Percentiles rank a stretch among this genome's conserved stretches.
Conservation (phyloP, 2,329 filamentous ascomycete species). For the Salinomyces thailandicus region DNA sequence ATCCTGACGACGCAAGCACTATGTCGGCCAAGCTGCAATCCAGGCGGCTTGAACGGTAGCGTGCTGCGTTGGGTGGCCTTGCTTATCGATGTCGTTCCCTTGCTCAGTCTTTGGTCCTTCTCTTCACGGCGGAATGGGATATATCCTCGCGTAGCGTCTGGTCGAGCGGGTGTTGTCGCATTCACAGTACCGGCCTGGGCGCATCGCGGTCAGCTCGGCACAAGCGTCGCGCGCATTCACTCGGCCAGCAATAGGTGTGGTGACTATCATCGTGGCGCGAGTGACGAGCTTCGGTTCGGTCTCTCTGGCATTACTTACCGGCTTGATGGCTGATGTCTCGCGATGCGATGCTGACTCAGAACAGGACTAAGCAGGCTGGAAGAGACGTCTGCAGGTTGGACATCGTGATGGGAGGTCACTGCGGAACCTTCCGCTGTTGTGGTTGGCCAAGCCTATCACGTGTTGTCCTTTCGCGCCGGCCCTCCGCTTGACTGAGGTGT, state of each 20-base stretch:
- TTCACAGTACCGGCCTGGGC: background rate
- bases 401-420: background rate
- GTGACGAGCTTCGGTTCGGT: too few species aligned
- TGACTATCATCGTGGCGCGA: background rate
- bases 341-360: background rate
- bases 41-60: too few species aligned
- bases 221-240: background rate
- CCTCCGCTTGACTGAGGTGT: too few species aligned
- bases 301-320: background rate
- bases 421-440: background rate
- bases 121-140: background rate
- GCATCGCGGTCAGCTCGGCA: background rate
- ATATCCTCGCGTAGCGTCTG: too few species aligned
- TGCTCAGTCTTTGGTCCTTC: too few species aligned
- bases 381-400: background rate
- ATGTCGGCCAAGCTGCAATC: background rate
- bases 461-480: too few species aligned
- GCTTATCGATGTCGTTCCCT: too few species aligned
- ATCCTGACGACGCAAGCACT: conserved; percentile 12
- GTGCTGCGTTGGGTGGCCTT: too few species aligned
- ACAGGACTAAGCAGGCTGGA: background rate
- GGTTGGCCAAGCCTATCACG: too few species aligned
- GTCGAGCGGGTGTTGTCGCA: too few species aligned
- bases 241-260: background rate
- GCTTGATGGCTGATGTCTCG: background rate